phyloP scores from a whole-genome alignment of 1,284 basidiomycete genomes.

The Cryptococcus sp. region DNA sequence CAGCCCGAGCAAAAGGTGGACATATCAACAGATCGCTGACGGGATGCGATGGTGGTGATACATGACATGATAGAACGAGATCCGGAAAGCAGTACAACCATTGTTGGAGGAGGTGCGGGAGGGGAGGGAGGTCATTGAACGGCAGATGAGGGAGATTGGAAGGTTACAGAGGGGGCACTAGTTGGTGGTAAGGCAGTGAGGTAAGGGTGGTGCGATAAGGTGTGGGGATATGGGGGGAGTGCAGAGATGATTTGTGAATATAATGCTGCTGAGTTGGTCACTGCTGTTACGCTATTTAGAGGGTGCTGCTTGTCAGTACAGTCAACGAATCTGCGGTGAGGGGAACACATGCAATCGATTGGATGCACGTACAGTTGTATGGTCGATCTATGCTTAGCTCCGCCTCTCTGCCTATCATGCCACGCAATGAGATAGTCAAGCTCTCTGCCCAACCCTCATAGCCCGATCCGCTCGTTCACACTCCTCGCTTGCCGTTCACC shows the following conservation, averaged over 20 bases:
- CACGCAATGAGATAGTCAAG: no score
- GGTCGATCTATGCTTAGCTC: neutral
- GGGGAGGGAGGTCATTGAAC: conserved; percentile 28
- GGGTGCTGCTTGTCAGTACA: neutral
- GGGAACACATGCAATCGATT: no score
- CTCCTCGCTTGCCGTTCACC: conserved; percentile 16
- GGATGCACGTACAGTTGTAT: no score
- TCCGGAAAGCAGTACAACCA: conserved; percentile 25
- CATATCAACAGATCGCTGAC: neutral
- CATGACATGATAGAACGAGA: conserved; percentile 25
- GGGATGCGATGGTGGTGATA: neutral
- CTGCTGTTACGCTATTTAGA: neutral
- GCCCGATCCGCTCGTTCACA: conserved; percentile 33
- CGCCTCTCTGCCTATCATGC: neutral
- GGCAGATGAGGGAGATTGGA: conserved; percentile 34
- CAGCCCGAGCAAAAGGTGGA: neutral
- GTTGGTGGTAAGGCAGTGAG: conserved; percentile 48
- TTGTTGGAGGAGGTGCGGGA: conserved; percentile 23
- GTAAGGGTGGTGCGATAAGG: neutral
- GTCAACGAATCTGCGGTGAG: no score
- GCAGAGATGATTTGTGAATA: neutral
- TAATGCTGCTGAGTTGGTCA: neutral
- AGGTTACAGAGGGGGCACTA: conserved; percentile 29
- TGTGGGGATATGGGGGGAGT: neutral
- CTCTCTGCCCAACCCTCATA: conserved; percentile 7